Evolutionary conservation across 805 yeast genomes (phyloP).

Genomic region (Candida nitratophila): DNA sequence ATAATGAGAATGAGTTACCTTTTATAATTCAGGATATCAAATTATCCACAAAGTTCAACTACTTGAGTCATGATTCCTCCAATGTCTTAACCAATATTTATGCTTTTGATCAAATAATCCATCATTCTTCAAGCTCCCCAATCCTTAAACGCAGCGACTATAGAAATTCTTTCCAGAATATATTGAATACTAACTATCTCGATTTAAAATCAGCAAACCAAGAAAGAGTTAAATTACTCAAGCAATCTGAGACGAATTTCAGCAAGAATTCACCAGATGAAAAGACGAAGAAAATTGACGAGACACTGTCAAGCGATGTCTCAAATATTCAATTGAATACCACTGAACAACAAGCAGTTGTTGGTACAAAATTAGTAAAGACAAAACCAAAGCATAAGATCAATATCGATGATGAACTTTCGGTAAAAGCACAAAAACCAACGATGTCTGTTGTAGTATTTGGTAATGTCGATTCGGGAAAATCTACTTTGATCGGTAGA

Average conservation of each 20-base stretch:
- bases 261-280: not conserved
- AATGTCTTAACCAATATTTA: slow-evolving; percentile 1
- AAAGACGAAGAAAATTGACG: not conserved
- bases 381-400: slow-evolving; percentile 38
- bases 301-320: slow-evolving; percentile 6
- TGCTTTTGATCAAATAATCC: not conserved
- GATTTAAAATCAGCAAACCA: not conserved
- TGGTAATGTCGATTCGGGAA: slow-evolving; percentile 85
- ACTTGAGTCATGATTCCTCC: slow-evolving; percentile 31
- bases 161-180: not conserved
- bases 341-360: slow-evolving; percentile 1
- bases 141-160: too few species aligned
- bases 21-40: not conserved
- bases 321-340: slow-evolving; percentile 13
- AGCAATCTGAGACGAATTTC: not conserved
- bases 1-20: not conserved
- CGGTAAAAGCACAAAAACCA: slow-evolving; percentile 36
- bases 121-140: too few species aligned
- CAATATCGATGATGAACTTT: slow-evolving; percentile 33
- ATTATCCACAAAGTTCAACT: slow-evolving; percentile 1
- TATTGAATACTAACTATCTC: not conserved
- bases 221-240: not conserved
- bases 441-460: slow-evolving; percentile 68
- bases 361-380: slow-evolving; percentile 2
- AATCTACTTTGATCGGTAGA: slow-evolving; percentile 74